These are phyloP conservation scores for Colletotrichum liaoningense DNA, from an alignment of 2,329 filamentous ascomycete species.

Conservation along the genomic window DNA sequence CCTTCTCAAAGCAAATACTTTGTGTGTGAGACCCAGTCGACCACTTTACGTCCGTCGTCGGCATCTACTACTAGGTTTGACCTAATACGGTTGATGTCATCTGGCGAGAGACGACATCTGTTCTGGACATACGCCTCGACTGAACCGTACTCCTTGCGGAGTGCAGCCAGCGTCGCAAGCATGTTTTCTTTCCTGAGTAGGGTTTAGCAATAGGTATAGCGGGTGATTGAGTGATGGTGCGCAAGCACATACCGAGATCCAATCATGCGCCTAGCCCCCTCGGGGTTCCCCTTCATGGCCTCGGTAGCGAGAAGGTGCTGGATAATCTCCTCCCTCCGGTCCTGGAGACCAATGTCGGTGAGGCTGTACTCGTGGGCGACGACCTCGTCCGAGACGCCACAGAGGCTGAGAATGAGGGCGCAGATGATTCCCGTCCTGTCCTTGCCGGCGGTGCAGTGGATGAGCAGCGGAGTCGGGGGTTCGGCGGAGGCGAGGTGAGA, in stretches of 20 bases:
- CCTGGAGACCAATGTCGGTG: slow-evolving; percentile 70
- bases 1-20: slow-evolving; percentile 9
- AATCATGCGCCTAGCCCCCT: slow-evolving; percentile 58
- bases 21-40: slow-evolving; percentile 28
- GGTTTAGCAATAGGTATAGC: not conserved
- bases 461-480: slow-evolving; percentile 62
- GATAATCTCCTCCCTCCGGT: slow-evolving; percentile 64
- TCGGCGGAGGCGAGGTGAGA: slow-evolving; percentile 60
- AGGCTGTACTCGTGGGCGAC: slow-evolving; percentile 78
- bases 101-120: slow-evolving; percentile 66
- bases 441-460: slow-evolving; percentile 84
- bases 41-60: slow-evolving; percentile 1
- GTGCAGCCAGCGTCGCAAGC: slow-evolving; percentile 61
- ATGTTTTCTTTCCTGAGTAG: slow-evolving; percentile 58
- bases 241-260: slow-evolving; percentile 51
- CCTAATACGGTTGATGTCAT: slow-evolving; percentile 64
- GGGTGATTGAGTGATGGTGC: not conserved
- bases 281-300: slow-evolving; percentile 58
- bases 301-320: slow-evolving; percentile 61
- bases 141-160: slow-evolving; percentile 71
- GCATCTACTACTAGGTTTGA: slow-evolving; percentile 58
- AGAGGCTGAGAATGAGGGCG: slow-evolving; percentile 73
- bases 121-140: slow-evolving; percentile 72
- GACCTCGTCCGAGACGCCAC: slow-evolving; percentile 67
- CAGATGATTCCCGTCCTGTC: slow-evolving; percentile 80